These are phyloP conservation scores for Leucocoprinus birnbaumii DNA, from an alignment of 768 basidiomycete species.

Conservation along the genomic window DNA sequence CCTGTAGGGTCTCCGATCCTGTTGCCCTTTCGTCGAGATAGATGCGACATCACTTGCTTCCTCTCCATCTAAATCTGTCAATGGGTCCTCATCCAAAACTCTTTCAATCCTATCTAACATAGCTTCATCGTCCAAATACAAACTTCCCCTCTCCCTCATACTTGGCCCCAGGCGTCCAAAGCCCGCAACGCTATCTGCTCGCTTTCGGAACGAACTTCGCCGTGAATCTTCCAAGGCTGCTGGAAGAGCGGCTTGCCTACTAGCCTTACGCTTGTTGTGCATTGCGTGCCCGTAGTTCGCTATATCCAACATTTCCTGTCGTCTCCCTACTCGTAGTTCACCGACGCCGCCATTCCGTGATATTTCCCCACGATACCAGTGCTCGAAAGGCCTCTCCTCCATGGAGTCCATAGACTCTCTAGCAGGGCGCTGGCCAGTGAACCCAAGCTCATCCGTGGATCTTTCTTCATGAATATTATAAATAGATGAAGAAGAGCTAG, in stretches of 20 bases:
- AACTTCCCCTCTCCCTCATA: constrained; percentile 58
- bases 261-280: constrained; percentile 27
- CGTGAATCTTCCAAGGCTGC: constrained; percentile 21
- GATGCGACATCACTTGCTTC: constrained; percentile 45
- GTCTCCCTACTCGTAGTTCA: constrained; percentile 69
- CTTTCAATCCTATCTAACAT: constrained; percentile 39
- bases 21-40: constrained; percentile 15
- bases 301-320: constrained; percentile 85
- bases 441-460: constrained; percentile 15
- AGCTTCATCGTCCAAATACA: constrained; percentile 65
- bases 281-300: constrained; percentile 78
- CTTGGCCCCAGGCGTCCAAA: constrained; percentile 36
- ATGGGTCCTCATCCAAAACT: constrained; percentile 74
- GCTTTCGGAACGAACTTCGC: constrained; percentile 37
- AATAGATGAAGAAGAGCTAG: constrained; percentile 40
- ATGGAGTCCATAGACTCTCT: constrained; percentile 46
- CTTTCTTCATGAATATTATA: constrained; percentile 19
- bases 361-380: constrained; percentile 88
- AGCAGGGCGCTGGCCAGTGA: constrained; percentile 38
- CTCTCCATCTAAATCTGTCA: constrained; percentile 65
- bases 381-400: constrained; percentile 81
- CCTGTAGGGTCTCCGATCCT: constrained; percentile 17
- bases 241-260: constrained; percentile 20
- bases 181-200: constrained; percentile 66
- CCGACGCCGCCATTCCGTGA: constrained; percentile 89